A percentile compares a stretch with the other conserved stretches of the same genome.
Evolutionary conservation across 2,329 filamentous ascomycete genomes (phyloP).

Genomic region (Colletotrichum tofieldiae): DNA sequence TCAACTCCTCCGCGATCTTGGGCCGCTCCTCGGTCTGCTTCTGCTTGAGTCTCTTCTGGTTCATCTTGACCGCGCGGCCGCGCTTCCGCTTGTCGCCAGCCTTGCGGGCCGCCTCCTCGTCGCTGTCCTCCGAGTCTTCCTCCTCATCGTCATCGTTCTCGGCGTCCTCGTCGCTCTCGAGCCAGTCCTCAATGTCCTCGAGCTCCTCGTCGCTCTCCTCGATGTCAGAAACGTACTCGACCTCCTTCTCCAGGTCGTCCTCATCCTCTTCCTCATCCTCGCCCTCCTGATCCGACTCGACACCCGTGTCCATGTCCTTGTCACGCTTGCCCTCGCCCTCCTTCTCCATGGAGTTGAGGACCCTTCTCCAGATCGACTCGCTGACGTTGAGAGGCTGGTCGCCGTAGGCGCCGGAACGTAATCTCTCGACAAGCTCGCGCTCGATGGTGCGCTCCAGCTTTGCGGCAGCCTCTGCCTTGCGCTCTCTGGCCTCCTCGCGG

Average conservation of each 20-base stretch:
- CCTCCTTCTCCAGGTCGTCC: constrained; percentile 78
- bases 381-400: constrained; percentile 96
- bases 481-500: constrained; percentile 82
- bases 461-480: constrained; percentile 85
- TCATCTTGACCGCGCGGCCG: constrained; percentile 63
- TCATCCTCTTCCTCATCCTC: constrained; percentile 76
- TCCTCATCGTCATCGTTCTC: constrained; percentile 73
- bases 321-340: constrained; percentile 87
- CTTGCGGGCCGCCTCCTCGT: constrained; percentile 68
- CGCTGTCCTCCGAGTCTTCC: constrained; percentile 71
- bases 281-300: constrained; percentile 83
- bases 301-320: constrained; percentile 89
- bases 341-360: constrained; percentile 90
- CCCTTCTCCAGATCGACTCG: constrained; percentile 97
- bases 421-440: constrained; percentile 90
- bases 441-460: constrained; percentile 98
- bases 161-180: constrained; percentile 79
- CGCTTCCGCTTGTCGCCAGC: constrained; percentile 71
- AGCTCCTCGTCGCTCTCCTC: constrained; percentile 83
- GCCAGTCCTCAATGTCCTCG: constrained; percentile 91
- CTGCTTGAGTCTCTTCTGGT: constrained; percentile 56
- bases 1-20: constrained; percentile 58
- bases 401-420: constrained; percentile 94
- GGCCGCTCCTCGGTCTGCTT: constrained; percentile 65
- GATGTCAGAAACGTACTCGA: constrained; percentile 95